A percentile compares a stretch with the other conserved stretches of the same genome.
Evolutionary conservation across 495 filamentous ascomycete species (phyloP).

Genomic region (Chaetomium tenue): DNA sequence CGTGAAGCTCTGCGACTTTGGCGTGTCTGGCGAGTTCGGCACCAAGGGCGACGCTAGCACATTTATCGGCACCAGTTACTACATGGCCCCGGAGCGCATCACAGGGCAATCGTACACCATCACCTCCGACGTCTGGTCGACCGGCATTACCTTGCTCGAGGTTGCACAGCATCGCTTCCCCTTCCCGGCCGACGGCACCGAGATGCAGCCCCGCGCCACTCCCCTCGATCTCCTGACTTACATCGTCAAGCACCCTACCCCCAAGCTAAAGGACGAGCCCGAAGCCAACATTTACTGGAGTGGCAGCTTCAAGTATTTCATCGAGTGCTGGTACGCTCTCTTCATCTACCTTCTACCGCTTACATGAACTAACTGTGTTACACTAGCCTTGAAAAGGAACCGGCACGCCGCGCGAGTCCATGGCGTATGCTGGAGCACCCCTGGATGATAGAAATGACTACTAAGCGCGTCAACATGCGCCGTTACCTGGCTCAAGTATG

Average conservation of each 20-base stretch:
- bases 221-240: constrained; percentile 95
- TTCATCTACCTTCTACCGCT: background rate
- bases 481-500: constrained; percentile 89
- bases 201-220: constrained; percentile 79
- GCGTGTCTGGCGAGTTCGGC: constrained; percentile 94
- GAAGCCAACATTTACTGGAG: constrained; percentile 81
- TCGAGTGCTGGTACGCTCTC: constrained; percentile 91
- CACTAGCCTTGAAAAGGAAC: constrained; percentile 87
- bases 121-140: constrained; percentile 96
- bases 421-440: constrained; percentile 99
- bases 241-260: constrained; percentile 93
- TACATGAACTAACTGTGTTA: background rate
- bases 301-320: constrained; percentile 97
- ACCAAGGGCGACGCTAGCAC: constrained; percentile 98
- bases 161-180: constrained; percentile 98
- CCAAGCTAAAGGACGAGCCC: constrained; percentile 93
- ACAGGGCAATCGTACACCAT: constrained; percentile 97
- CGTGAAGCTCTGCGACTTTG: constrained; percentile 97
- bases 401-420: constrained; percentile 77
- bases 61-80: constrained; percentile 97
- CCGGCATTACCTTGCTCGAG: constrained; percentile 93
- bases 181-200: constrained; percentile 93
- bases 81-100: constrained; percentile 98
- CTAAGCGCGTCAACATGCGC: constrained; percentile 94
- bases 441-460: constrained; percentile 94